Base-by-base conservation (phyloP, 1,284 basidiomycete species). In the Schizophyllum commune region DNA sequence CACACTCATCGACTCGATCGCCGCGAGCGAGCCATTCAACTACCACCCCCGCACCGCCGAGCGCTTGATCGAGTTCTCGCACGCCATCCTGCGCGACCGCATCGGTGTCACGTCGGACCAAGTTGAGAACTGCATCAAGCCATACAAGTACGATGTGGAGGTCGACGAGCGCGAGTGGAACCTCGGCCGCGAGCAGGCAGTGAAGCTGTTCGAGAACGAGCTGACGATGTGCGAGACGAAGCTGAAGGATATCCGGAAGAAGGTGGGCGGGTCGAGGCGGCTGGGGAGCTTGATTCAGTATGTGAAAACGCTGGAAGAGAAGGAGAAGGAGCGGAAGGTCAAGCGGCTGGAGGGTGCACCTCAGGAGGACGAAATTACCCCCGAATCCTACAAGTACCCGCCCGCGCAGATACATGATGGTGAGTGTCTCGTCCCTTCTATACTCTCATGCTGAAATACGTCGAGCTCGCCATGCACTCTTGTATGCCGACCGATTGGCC, bases 71-170 rank as follows among this genome's bases (percentile, higher is more conserved):
- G 84, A 95, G 68, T 97, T 98, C 73, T 92, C 92, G 15, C 94
- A 97, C 73, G 86, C 83, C 69, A 96, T 99, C 68, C 77, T 99
- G 61, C 83, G 95, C 57, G 95, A 98, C 69, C 85, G 96, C 2
- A 91, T 98, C 63, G 91, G 92, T 8, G 76, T 98, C 60, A 95
- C 97, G 3, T 90, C 94, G 1, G 97, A 99, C 72, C 96, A 99
- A 75, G 97, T 99, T 7, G 97, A 99, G 80, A 99, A 99, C 75
- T 97, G 94, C 74, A 97, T 99, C 80, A 99, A 99, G 77, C 97
- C 97, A 33, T 98, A 88, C 84, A 98, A 99, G 79, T 98, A 98
- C 72, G 94, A 95, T 69, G 84, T 95, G 17, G 95, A 98, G 69
- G 88, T 96, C 27, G 93, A 97, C 65, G 82, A 83, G 11, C 79